Base-by-base conservation (phyloP, 306 rosid genomes). In the Lathyrus aphaca region DNA sequence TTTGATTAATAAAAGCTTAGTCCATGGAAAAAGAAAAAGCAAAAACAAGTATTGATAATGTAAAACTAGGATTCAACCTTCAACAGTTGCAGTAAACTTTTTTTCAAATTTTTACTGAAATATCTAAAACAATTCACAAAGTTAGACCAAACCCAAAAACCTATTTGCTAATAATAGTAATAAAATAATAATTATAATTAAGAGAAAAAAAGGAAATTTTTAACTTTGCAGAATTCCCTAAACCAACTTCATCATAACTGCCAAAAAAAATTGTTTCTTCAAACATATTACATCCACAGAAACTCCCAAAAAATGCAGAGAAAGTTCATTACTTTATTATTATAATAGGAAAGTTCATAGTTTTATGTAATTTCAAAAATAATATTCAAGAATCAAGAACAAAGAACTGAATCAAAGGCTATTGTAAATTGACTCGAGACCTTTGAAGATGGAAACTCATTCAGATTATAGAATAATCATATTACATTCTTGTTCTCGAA, bases 21-120 rank as follows among this genome's bases (percentile, higher is more conserved):
- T 23, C 25, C 3, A 23, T 23, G 25, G 3, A 23, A 23, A 23
- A 23, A 37, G 15, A 27, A n/a, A 59, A 59, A 59, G 44, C 65
- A 59, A 59, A 59, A 37, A 25, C 64, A 14, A 58, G 65, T 21
- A 10, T 53, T 53, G 18, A 55, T 5, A 55, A 55, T 25, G 17
- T 1, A 29, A 58, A 58, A 58, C 6, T 40, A 58, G 5, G 11
- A 59, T 59, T 59, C 25, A 59, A 57, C n/a, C 32, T 59, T 59
- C 25, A 59, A 57, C n/a, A 27, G 39, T 57, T 57, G 10, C 40
- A 57, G 11, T 59, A 32, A 59, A n/a, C 35, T 12, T 55, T 55
- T 25, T 35, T 59, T 23, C 0, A 9, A 12, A 25, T 0, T 0
- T 11, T 25, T 13, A 16, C 7, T 54, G 23, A 54, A 23, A 21